Evolutionary conservation across 2,329 filamentous ascomycete genomes (phyloP).

Genomic region (Cercospora canescens): DNA sequence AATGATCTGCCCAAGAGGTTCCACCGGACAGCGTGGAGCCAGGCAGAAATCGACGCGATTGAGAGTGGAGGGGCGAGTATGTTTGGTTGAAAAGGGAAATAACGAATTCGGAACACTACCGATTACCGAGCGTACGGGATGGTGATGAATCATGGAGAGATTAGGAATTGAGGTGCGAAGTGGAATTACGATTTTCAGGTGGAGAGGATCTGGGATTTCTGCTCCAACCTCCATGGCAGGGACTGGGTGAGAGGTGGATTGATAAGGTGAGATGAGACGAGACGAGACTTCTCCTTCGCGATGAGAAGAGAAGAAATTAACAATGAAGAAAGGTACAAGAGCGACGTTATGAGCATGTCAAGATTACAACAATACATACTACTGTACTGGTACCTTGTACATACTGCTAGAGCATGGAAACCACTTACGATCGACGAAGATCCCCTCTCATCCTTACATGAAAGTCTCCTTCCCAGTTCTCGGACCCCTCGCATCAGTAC

Average conservation of each 20-base stretch:
- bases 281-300: neutral
- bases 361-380: neutral
- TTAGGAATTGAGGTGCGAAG: neutral
- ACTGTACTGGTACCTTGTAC: conserved; percentile 4
- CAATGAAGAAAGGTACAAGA: neutral
- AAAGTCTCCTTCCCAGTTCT: too few species aligned
- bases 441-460: too few species aligned
- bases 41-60: conserved; percentile 90
- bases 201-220: too few species aligned
- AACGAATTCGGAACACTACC: too few species aligned
- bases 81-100: conserved; percentile 21
- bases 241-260: neutral
- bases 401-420: conserved; percentile 5
- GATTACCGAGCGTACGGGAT: too few species aligned
- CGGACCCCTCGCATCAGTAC: too few species aligned
- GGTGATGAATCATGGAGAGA: too few species aligned
- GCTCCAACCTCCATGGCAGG: too few species aligned
- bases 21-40: conserved; percentile 69
- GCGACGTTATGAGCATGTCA: neutral
- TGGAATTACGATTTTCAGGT: too few species aligned
- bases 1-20: conserved; percentile 85
- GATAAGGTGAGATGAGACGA: neutral
- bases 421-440: neutral
- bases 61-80: conserved; percentile 83
- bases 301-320: neutral